A percentile compares a stretch with the other conserved stretches of the same genome.
phyloP scores from a whole-genome alignment of 2,329 filamentous ascomycete species.

The Pestalotiopsis sp. region DNA sequence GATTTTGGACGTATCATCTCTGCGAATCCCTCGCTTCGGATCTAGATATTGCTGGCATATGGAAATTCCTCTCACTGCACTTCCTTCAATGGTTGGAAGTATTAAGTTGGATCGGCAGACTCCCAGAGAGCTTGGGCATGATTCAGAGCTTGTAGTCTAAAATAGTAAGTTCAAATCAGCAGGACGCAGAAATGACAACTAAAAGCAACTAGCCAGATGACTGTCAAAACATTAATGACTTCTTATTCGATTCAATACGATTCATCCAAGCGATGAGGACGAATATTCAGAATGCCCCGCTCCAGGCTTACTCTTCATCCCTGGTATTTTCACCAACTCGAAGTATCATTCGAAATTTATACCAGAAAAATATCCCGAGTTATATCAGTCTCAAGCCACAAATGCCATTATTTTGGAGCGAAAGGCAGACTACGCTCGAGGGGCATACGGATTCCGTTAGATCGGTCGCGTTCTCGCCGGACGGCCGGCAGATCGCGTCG shows the following conservation, averaged over 20 bases:
- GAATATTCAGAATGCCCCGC: conserved; percentile 29
- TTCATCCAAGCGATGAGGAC: conserved; percentile 21
- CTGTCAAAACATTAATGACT: conserved; percentile 14
- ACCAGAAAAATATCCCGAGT: conserved; percentile 18
- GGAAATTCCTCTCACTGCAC: conserved; percentile 38
- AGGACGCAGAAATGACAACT: conserved; percentile 18
- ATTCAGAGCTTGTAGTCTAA: conserved; percentile 13
- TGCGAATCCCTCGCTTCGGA: conserved; percentile 27
- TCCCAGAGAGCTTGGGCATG: conserved; percentile 20
- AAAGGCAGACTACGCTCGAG: conserved; percentile 14
- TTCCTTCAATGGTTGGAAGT: conserved; percentile 46
- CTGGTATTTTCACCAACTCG: conserved; percentile 30
- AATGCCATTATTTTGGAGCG: conserved; percentile 19
- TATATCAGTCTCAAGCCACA: conserved; percentile 17
- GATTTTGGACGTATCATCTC: conserved; percentile 40
- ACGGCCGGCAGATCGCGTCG: conserved; percentile 14
- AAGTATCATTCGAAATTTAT: conserved; percentile 28
- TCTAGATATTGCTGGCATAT: conserved; percentile 26
- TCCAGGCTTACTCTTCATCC: conserved; percentile 35
- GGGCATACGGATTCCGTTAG: not conserved
- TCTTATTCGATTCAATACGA: conserved; percentile 27
- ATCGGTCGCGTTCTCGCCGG: conserved; percentile 18
- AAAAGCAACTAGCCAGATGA: conserved; percentile 11
- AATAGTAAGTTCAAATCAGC: conserved; percentile 8
- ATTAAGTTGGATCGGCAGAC: conserved; percentile 33